Percentiles rank a stretch among this genome's conserved stretches.
phyloP scores from a whole-genome alignment of 768 basidiomycete species.

The Pseudohyphozyma bogoriensis region DNA sequence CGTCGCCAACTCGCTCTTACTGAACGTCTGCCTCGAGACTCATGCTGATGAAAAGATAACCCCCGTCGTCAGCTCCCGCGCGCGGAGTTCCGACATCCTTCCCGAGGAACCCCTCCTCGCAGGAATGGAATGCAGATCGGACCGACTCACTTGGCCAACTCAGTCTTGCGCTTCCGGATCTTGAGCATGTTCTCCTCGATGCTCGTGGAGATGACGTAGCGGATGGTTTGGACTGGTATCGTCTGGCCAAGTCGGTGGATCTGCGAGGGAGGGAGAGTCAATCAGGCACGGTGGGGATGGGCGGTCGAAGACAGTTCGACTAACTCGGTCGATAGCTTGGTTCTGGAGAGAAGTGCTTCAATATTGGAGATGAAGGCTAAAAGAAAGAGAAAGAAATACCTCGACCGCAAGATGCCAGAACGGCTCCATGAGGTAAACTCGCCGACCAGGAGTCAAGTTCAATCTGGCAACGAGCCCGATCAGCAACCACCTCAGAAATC shows the following conservation, averaged over 20 bases:
- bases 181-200: constrained; percentile 87
- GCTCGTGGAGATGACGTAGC: constrained; percentile 84
- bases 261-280: too few relatives aligned
- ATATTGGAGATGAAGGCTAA: constrained; percentile 2
- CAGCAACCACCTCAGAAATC: not conserved
- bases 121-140: too few relatives aligned
- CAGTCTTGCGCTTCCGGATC: constrained; percentile 85
- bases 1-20: constrained; percentile 75
- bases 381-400: not conserved
- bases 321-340: constrained; percentile 79
- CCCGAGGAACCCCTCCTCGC: too few relatives aligned
- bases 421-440: constrained; percentile 70
- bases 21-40: constrained; percentile 64
- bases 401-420: constrained; percentile 30
- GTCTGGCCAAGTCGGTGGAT: constrained; percentile 88
- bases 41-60: constrained; percentile 48
- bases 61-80: too few relatives aligned
- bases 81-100: too few relatives aligned
- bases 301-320: too few relatives aligned
- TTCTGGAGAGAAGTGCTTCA: constrained; percentile 50
- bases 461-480: constrained; percentile 42
- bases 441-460: constrained; percentile 87
- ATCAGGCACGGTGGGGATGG: too few relatives aligned
- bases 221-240: constrained; percentile 78
- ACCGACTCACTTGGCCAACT: constrained; percentile 57